These are phyloP conservation scores for Sphagnurus paluster DNA, from an alignment of 1,284 basidiomycete genomes.

Conservation along the genomic window DNA sequence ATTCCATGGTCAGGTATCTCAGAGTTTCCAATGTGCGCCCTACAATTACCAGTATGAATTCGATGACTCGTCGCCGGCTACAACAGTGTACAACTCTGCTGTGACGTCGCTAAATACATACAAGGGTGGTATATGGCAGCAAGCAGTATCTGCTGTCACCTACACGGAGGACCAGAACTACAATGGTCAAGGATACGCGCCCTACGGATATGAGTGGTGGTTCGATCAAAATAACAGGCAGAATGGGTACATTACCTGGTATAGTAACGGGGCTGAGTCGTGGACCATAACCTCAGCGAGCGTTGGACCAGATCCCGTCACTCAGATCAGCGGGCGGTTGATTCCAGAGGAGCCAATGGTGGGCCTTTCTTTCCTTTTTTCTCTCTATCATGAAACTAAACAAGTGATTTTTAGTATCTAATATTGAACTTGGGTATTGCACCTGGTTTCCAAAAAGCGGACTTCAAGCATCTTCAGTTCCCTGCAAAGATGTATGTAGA, in stretches of 20 bases:
- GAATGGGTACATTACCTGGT: conserved; percentile 78
- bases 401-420: conserved; percentile 51
- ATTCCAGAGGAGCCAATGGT: conserved; percentile 74
- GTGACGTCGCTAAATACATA: conserved; percentile 68
- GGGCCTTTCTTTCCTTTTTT: conserved; percentile 16
- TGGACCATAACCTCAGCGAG: conserved; percentile 69
- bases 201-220: conserved; percentile 78
- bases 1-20: conserved; percentile 69
- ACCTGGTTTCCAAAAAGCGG: conserved; percentile 65
- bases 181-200: conserved; percentile 47
- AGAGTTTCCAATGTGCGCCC: conserved; percentile 80
- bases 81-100: conserved; percentile 53
- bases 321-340: conserved; percentile 59
- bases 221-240: conserved; percentile 60
- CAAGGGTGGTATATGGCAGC: conserved; percentile 76
- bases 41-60: conserved; percentile 73
- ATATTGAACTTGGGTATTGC: conserved; percentile 77
- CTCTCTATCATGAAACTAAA: background rate
- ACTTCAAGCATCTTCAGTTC: conserved; percentile 67
- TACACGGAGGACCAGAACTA: conserved; percentile 58
- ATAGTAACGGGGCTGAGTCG: conserved; percentile 52
- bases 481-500: conserved; percentile 73
- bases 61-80: conserved; percentile 50
- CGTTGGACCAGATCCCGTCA: conserved; percentile 56
- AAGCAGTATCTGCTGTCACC: conserved; percentile 72